Conservation (phyloP, 768 basidiomycete species). For the Podaxis pistillaris region DNA sequence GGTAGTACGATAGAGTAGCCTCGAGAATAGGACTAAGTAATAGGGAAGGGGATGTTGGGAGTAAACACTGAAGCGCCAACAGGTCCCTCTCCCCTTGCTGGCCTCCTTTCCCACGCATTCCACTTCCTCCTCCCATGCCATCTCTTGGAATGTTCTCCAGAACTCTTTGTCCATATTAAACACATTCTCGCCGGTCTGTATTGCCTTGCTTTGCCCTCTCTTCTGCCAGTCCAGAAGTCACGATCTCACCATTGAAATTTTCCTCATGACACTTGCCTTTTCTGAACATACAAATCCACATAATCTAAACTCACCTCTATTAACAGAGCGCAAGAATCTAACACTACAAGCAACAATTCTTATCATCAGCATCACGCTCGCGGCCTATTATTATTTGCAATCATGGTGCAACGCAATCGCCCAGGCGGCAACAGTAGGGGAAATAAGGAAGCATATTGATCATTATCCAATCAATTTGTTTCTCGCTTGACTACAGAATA, state of each 20-base stretch:
- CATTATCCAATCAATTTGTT: neutral
- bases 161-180: constrained; percentile 8
- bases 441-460: neutral
- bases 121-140: constrained; percentile 24
- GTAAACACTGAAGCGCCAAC: constrained; percentile 29
- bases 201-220: neutral
- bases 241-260: neutral
- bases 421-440: neutral
- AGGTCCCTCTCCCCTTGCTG: constrained; percentile 28
- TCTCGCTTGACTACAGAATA: neutral
- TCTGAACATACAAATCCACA: neutral
- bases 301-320: neutral
- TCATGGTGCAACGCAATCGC: neutral
- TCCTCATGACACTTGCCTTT: constrained; percentile 1
- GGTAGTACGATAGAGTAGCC: constrained; percentile 42
- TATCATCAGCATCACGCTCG: neutral
- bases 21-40: constrained; percentile 56
- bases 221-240: neutral
- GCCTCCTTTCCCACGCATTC: constrained; percentile 34
- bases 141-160: constrained; percentile 26
- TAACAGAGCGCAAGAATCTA: neutral
- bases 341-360: neutral
- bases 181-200: neutral
- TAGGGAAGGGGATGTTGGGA: constrained; percentile 43
- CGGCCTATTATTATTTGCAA: neutral